Evolutionary conservation across 2,329 filamentous ascomycete genomes (phyloP).

Genomic region (Fusarium lateritium): DNA sequence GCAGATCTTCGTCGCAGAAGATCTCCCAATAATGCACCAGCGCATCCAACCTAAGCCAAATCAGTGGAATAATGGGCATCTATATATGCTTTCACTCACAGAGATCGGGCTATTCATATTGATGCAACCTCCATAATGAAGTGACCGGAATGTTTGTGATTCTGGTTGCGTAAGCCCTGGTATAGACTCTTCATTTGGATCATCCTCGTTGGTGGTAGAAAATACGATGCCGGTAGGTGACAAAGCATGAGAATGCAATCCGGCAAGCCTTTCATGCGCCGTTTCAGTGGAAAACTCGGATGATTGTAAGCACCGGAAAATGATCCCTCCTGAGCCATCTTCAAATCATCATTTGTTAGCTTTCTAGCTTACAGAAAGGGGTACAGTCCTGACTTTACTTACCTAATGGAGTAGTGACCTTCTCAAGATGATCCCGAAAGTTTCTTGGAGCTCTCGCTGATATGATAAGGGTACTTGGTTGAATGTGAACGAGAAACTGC

Average conservation of each 20-base stretch:
- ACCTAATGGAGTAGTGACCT: constrained; percentile 27
- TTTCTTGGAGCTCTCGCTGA: constrained; percentile 62
- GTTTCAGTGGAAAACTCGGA: constrained; percentile 79
- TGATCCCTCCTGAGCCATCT: constrained; percentile 35
- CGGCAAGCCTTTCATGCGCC: constrained; percentile 76
- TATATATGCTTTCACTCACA: constrained; percentile 55
- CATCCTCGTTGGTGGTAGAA: constrained; percentile 30
- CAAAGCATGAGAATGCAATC: constrained; percentile 47
- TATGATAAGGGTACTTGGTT: constrained; percentile 70
- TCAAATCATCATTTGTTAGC: constrained; percentile 13
- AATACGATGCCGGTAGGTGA: constrained; percentile 39
- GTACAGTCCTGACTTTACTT: constrained; percentile 12
- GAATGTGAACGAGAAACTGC: constrained; percentile 67
- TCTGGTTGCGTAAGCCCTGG: constrained; percentile 58
- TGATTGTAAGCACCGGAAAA: constrained; percentile 77
- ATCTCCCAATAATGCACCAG: constrained; percentile 87
- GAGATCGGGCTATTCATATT: constrained; percentile 82
- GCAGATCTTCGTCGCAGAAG: constrained; percentile 74
- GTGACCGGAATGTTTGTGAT: constrained; percentile 71
- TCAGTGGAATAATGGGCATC: constrained; percentile 17
- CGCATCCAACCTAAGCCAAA: constrained; percentile 77
- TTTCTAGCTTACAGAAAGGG: not conserved
- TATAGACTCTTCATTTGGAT: constrained; percentile 45
- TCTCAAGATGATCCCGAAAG: constrained; percentile 54
- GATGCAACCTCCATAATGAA: constrained; percentile 79